Percentiles rank a stretch among this genome's conserved stretches.
These are phyloP conservation scores for Pseudocercospora vitis DNA, from an alignment of 2,329 filamentous ascomycete species.

Conservation along the genomic window DNA sequence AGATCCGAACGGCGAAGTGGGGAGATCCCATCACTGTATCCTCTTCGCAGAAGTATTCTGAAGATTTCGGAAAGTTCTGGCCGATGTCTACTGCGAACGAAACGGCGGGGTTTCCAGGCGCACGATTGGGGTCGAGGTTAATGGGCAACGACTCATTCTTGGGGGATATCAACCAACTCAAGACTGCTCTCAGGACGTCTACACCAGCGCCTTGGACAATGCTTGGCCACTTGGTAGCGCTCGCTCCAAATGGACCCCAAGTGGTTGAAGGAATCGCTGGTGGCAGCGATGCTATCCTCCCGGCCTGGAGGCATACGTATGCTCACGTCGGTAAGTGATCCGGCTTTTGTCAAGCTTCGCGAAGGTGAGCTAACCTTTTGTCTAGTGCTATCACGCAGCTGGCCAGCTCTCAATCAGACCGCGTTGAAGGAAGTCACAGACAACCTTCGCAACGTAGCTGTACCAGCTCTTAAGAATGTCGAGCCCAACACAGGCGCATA, in stretches of 20 bases:
- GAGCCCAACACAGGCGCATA: constrained; percentile 47
- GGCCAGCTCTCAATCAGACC: constrained; percentile 35
- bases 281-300: constrained; percentile 22
- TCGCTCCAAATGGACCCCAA: constrained; percentile 7
- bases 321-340: constrained; percentile 14
- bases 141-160: constrained; percentile 13
- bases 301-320: constrained; percentile 24
- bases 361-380: not conserved
- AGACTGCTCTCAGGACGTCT: not conserved
- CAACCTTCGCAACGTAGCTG: constrained; percentile 8
- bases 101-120: constrained; percentile 7
- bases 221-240: constrained; percentile 16
- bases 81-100: constrained; percentile 2
- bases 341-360: not conserved
- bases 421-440: constrained; percentile 23
- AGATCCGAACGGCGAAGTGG: constrained; percentile 3
- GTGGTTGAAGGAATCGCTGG: constrained; percentile 19
- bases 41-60: not conserved
- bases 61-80: constrained; percentile 6
- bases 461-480: constrained; percentile 39
- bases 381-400: constrained; percentile 22
- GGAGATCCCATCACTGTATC: not conserved
- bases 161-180: constrained; percentile 1
- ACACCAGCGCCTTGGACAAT: constrained; percentile 4
- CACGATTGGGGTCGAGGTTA: constrained; percentile 14